phyloP scores from a whole-genome alignment of 345 rosid species.

The Erucastrum elatum region DNA sequence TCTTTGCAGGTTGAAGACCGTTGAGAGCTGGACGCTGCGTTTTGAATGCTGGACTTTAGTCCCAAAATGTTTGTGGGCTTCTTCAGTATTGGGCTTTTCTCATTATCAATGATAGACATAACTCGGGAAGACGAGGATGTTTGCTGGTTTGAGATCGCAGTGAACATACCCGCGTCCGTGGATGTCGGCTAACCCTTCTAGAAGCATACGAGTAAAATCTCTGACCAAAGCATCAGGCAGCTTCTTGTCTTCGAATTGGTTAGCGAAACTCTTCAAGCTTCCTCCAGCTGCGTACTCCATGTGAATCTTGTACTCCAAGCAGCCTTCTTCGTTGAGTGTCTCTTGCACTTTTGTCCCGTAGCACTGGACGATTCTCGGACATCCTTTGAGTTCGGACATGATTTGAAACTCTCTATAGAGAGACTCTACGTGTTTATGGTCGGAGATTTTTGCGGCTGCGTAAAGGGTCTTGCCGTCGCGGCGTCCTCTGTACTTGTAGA shows the following conservation, averaged over 20 bases:
- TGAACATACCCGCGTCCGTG: neutral
- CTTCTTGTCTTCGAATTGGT: constrained; percentile 21
- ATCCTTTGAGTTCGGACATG: constrained; percentile 28
- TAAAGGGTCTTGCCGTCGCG: neutral
- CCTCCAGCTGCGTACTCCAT: constrained; percentile 54
- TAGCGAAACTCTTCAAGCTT: constrained; percentile 33
- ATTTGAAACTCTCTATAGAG: constrained; percentile 46
- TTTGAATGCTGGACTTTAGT: no score
- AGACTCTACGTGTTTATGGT: constrained; percentile 19
- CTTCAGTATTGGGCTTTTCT: no score
- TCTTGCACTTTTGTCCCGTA: constrained; percentile 38
- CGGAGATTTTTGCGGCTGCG: constrained; percentile 41
- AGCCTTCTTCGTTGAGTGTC: constrained; percentile 1
- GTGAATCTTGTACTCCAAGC: constrained; percentile 36
- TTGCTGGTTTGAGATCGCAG: constrained; percentile 4
- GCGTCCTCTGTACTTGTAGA: neutral
- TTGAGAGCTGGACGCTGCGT: no score
- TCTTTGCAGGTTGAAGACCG: no score
- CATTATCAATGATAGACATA: no score
- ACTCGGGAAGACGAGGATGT: constrained; percentile 7
- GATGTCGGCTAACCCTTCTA: constrained; percentile 36
- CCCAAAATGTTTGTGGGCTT: no score
- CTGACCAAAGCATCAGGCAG: constrained; percentile 39
- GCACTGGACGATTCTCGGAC: constrained; percentile 40
- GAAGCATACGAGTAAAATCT: constrained; percentile 39